phyloP scores from a whole-genome alignment of 2,329 filamentous ascomycete genomes.

The Talaromyces sp. region DNA sequence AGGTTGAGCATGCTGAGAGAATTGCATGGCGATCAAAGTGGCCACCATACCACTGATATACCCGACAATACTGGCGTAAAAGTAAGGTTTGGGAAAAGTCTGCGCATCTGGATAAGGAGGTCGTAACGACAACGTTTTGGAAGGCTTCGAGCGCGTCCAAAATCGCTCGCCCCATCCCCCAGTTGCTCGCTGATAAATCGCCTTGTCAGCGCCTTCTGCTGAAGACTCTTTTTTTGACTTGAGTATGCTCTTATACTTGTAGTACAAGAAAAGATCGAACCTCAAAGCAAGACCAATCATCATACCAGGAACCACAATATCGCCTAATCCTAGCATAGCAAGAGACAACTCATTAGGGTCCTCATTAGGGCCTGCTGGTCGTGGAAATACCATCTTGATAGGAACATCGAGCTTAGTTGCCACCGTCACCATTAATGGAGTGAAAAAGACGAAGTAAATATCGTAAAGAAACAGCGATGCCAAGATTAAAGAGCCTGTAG shows the following conservation, averaged over 20 bases:
- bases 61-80: conserved; percentile 68
- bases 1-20: conserved; percentile 78
- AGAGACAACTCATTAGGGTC: conserved; percentile 39
- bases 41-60: conserved; percentile 73
- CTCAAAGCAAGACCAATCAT: conserved; percentile 81
- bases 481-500: conserved; percentile 72
- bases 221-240: conserved; percentile 22
- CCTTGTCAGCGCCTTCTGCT: conserved; percentile 23
- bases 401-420: conserved; percentile 86
- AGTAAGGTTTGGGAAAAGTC: conserved; percentile 77
- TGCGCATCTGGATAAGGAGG: conserved; percentile 36
- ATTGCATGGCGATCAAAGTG: conserved; percentile 70
- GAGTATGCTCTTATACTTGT: conserved; percentile 59
- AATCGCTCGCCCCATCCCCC: conserved; percentile 78
- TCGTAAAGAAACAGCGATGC: conserved; percentile 86
- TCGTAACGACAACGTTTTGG: conserved; percentile 27
- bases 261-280: conserved; percentile 86
- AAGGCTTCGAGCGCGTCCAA: conserved; percentile 55
- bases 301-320: conserved; percentile 88
- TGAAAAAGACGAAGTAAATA: conserved; percentile 63
- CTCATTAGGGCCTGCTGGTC: conserved; percentile 49
- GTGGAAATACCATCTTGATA: conserved; percentile 82
- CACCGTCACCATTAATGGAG: conserved; percentile 55
- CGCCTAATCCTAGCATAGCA: conserved; percentile 87
- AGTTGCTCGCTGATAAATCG: conserved; percentile 51